Base-by-base conservation (phyloP, 805 yeast species). In the Starmerella cellae region DNA sequence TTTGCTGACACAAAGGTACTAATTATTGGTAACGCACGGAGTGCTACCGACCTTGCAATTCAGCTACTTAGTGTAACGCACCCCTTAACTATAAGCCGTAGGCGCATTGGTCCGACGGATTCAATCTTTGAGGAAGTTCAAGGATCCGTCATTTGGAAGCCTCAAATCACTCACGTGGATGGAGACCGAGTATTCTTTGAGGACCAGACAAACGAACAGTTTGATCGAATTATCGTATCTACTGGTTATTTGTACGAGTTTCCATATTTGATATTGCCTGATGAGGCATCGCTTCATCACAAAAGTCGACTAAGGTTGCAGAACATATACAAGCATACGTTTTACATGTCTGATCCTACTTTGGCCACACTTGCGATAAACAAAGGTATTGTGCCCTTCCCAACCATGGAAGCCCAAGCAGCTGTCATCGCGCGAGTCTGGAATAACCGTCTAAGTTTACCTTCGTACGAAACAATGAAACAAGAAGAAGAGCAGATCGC, bases 161-260 rank as follows among this genome's bases (percentile, higher is more conserved):
- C 47, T 3, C 41, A 30, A 31, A 19, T 44, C 19, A 30, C 55
- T 8, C 43, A 47, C 11, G 67, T 72, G 41, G 60, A 55, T 1
- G 59, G 63, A 1, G 57, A 60, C 33, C 52, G 64, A 0, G 68
- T 75, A 2, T 53, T 57, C 11, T 71, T 77, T 43, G 64, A 52
- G 3, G 74, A 74, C 49, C 84, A 79, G 3, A 59, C 52, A 2
- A 58, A 51, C 3, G 49, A 51, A 1, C 65, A 65, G 34, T 70
- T 81, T 31, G 87, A 80, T 48, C 54, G 56, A 20, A 62, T 82
- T 10, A 62, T 82, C 5, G 81, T 75, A 56, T 79, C 82, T 41
- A 82, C 94, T 0, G 94, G 94, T 1, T 82, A 80, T 57, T 63
- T 74, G 37, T 75, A 75, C 54, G 70, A 75, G 33, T 67, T 73